A percentile compares a stretch with the other conserved stretches of the same genome.
These are phyloP conservation scores for Volvox carteri DNA, from an alignment of 163 green algal genomes.

Conservation along the genomic window DNA sequence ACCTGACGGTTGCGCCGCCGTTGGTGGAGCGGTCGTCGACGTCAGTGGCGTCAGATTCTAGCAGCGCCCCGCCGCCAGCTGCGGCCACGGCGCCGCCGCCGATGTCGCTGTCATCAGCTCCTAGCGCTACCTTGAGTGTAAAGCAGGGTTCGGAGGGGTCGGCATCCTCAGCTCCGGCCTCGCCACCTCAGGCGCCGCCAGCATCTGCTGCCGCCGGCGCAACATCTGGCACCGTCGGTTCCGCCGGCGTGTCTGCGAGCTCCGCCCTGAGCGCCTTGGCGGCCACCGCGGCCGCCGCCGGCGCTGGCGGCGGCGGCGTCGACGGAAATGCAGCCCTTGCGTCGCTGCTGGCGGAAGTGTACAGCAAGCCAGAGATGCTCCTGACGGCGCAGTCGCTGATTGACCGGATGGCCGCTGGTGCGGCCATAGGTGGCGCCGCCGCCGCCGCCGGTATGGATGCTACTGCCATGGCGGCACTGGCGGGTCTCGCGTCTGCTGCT, in stretches of 20 bases:
- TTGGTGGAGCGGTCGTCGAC: not conserved
- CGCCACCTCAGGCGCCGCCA: not conserved
- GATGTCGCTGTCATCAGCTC: not conserved
- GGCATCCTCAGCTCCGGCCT: not conserved
- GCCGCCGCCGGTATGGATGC: conserved; percentile 9
- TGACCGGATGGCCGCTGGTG: conserved; percentile 18
- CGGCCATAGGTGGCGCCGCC: not conserved
- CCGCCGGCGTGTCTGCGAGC: no score
- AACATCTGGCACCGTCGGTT: not conserved
- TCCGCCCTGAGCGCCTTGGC: not conserved
- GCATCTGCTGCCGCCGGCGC: not conserved
- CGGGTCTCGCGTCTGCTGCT: not conserved
- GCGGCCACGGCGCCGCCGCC: no score
- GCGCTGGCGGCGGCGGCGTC: not conserved
- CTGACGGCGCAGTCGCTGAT: conserved; percentile 35
- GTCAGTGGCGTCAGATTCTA: not conserved
- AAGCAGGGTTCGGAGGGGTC: not conserved
- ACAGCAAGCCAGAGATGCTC: conserved; percentile 43
- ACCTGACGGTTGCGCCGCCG: not conserved
- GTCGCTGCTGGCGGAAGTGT: conserved; percentile 27
- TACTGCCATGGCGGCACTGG: conserved; percentile 11
- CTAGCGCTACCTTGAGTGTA: not conserved
- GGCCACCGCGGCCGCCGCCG: not conserved
- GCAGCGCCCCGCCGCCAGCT: not conserved
- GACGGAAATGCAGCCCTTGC: conserved; percentile 3